These are phyloP conservation scores for Microcyclosporella mali DNA, from an alignment of 2,329 filamentous ascomycete species.

Conservation along the genomic window DNA sequence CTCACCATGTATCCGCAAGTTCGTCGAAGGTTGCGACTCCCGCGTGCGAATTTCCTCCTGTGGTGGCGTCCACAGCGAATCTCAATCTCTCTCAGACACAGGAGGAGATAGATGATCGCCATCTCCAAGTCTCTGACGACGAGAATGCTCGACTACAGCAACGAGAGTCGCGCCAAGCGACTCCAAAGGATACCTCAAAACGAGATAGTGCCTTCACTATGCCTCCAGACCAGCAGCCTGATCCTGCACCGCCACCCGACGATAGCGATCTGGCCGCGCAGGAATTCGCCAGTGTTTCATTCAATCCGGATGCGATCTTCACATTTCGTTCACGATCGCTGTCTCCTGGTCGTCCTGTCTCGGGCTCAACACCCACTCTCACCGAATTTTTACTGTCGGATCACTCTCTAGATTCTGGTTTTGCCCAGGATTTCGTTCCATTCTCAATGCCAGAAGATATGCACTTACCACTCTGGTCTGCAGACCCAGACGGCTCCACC, in stretches of 20 bases:
- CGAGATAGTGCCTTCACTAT: conserved; percentile 3
- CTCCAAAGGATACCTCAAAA: no score
- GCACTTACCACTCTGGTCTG: conserved; percentile 18
- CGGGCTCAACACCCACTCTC: conserved; percentile 24
- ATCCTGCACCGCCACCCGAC: conserved; percentile 5
- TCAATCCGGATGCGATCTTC: conserved; percentile 13
- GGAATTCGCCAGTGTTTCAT: conserved; percentile 10
- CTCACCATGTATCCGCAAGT: conserved; percentile 11
- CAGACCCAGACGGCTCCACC: conserved; percentile 15
- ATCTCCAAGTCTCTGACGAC: background rate
- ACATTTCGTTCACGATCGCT: conserved; percentile 17
- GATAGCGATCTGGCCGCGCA: background rate
- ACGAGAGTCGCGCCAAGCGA: background rate
- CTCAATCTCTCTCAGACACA: no score
- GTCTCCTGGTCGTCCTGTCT: conserved; percentile 6
- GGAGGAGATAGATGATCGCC: no score
- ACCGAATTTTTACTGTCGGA: conserved; percentile 26
- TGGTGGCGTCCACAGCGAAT: no score
- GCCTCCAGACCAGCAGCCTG: conserved; percentile 4
- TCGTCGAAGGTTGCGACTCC: conserved; percentile 18
- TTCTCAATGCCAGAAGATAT: conserved; percentile 26
- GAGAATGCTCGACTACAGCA: background rate
- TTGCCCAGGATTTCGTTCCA: conserved; percentile 21
- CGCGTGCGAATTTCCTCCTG: conserved; percentile 5
- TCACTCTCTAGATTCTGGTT: conserved; percentile 1